Evolutionary conservation across 495 filamentous ascomycete genomes (phyloP), one percentile per base, ranked within the genome.

Genomic region (Xylaria sp.): DNA sequence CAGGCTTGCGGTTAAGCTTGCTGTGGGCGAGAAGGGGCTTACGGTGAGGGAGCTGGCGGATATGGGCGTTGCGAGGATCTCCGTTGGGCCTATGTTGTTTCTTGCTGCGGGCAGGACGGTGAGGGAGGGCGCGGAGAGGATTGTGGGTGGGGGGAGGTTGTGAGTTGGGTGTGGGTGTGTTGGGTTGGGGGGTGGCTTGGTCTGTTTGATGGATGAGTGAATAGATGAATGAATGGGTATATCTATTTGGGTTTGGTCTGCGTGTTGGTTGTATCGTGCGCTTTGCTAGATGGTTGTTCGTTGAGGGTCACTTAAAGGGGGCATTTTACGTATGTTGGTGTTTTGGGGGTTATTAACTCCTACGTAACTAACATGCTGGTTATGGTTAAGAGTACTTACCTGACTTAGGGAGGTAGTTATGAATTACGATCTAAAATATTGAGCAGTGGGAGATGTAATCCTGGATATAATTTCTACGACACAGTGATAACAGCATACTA

Each of bases 61-160:
- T 52, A 69, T 85, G 12, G 83, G 80, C 8, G 80, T 84, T 48
- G 80, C 81, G 24, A 77, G 84, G 52, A 79, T 85, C 46, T 84
- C 80, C 72, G 59, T 74, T 21, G 72, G 76, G 14, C 65, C 72
- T 1, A 46, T 50, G 4, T 67, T 76, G 37, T 68, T 61, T 61
- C 31, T 19, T 11, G 69, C 68, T 8, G 68, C 57, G 35, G 61
- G 59, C 75, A 65, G 69, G 40, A 68, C 75, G 24, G 73, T 83
- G 63, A 70, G 65, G 55, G 75, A 82, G 41, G 68, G 72, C n/a
- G 79, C 81, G 31, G 74, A 80, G 33, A 71, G 65, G 31, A 67
- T 79, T 21, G 66, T 73, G 8, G 24, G 46, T 0, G 50, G 37
- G 3, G 61, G 41, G 14, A 67, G 43, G 46, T 15, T 64, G 68